These are phyloP conservation scores for Cocos nucifera DNA, from an alignment of 176 grass and related monocot genomes.

Conservation along the genomic window DNA sequence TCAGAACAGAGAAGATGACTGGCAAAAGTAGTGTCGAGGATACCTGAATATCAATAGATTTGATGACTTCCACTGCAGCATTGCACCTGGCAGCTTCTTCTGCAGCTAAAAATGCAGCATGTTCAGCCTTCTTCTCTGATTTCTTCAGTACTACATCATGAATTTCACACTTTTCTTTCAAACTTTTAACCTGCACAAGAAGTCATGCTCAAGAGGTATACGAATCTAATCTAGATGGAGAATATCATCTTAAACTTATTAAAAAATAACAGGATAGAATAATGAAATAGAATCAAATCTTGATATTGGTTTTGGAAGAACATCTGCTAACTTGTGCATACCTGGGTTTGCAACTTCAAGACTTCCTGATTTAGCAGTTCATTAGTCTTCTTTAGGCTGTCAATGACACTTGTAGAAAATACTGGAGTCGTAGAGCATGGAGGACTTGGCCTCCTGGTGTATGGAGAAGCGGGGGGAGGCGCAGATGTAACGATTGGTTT, in stretches of 20 bases:
- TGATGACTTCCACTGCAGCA: slow-evolving; percentile 50
- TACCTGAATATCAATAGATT: slow-evolving; percentile 69
- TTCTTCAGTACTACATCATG: slow-evolving; percentile 54
- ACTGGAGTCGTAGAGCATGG: slow-evolving; percentile 29
- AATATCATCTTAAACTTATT: background rate
- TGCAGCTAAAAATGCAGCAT: slow-evolving; percentile 34
- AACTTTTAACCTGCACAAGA: slow-evolving; percentile 30
- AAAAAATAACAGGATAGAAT: background rate
- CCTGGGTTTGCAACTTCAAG: slow-evolving; percentile 60
- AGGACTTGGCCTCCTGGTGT: slow-evolving; percentile 38
- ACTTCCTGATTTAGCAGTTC: slow-evolving; percentile 59
- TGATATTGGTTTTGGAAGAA: too few relatives aligned
- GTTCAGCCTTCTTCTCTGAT: slow-evolving; percentile 36
- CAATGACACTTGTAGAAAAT: slow-evolving; percentile 30
- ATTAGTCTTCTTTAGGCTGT: slow-evolving; percentile 55
- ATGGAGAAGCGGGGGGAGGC: slow-evolving; percentile 39
- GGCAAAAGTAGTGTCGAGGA: too few relatives aligned
- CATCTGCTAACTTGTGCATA: slow-evolving; percentile 8
- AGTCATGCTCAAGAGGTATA: too few relatives aligned
- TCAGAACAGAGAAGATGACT: too few relatives aligned
- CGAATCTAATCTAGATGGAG: too few relatives aligned
- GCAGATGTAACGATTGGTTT: slow-evolving; percentile 55
- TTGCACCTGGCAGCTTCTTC: slow-evolving; percentile 49
- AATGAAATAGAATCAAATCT: too few relatives aligned
- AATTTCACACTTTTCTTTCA: slow-evolving; percentile 56